Evolutionary conservation across 768 basidiomycete genomes (phyloP).

Genomic region (Lentinula sp.): DNA sequence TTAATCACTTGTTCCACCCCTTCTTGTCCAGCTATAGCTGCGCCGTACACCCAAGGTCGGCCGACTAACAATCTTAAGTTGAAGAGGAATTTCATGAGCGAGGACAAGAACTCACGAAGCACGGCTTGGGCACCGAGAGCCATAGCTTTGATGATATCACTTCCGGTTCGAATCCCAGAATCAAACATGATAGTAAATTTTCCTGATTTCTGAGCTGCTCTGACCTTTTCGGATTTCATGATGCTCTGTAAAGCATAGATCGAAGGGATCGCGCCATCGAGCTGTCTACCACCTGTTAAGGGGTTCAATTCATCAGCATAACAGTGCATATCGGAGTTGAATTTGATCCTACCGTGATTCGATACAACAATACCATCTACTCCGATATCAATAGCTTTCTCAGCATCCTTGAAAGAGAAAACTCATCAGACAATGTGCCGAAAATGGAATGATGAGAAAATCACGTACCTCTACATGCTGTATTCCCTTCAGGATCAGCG

Average conservation of each 20-base stretch:
- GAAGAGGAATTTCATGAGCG: not conserved
- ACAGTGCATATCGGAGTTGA: not conserved
- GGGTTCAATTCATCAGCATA: not conserved
- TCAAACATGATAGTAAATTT: constrained; percentile 69
- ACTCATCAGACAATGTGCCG: not conserved
- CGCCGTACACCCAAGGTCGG: constrained; percentile 71
- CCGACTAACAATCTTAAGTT: constrained; percentile 39
- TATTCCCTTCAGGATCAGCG: constrained; percentile 74
- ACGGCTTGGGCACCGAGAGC: constrained; percentile 84
- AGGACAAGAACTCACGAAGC: constrained; percentile 39
- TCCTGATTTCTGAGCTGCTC: constrained; percentile 50
- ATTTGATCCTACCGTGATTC: constrained; percentile 55
- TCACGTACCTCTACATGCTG: constrained; percentile 49
- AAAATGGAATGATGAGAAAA: too few species aligned
- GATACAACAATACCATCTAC: constrained; percentile 75
- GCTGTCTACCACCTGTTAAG: constrained; percentile 56
- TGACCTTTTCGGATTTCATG: constrained; percentile 54
- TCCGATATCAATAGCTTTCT: constrained; percentile 57
- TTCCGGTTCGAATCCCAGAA: constrained; percentile 78
- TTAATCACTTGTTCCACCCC: constrained; percentile 73
- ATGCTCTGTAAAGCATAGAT: constrained; percentile 67
- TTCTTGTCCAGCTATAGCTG: constrained; percentile 60
- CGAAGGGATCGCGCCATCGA: constrained; percentile 75
- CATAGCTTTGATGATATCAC: constrained; percentile 79
- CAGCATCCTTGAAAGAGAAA: constrained; percentile 44